Evolutionary conservation across 106 monocot species (phyloP).

Genomic region (Hemerocallis citrina): DNA sequence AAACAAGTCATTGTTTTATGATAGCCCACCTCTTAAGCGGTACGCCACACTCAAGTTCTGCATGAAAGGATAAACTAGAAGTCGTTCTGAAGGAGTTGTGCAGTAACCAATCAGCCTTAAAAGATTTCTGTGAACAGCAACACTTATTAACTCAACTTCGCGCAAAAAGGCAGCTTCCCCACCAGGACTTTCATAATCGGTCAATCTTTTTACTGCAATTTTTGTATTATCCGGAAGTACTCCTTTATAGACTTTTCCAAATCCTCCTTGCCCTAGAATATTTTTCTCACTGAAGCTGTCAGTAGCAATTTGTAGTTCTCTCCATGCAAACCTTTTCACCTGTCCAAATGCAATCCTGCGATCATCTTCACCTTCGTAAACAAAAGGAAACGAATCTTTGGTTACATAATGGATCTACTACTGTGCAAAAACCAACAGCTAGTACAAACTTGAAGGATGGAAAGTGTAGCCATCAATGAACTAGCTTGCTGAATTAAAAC

Average conservation of each 20-base stretch:
- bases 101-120: constrained; percentile 53
- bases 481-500: neutral
- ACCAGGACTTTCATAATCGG: constrained; percentile 39
- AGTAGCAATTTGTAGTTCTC: constrained; percentile 53
- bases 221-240: constrained; percentile 32
- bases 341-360: constrained; percentile 38
- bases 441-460: neutral
- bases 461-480: neutral
- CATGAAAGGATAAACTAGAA: constrained; percentile 64
- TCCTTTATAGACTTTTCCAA: constrained; percentile 59
- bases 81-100: constrained; percentile 36
- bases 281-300: constrained; percentile 47
- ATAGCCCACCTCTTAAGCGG: constrained; percentile 39
- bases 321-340: constrained; percentile 46
- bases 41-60: constrained; percentile 56
- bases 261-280: constrained; percentile 60
- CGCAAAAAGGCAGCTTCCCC: constrained; percentile 51
- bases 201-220: constrained; percentile 48
- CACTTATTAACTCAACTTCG: constrained; percentile 60
- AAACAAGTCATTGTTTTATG: too few relatives aligned
- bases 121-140: constrained; percentile 57
- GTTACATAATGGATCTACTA: neutral
- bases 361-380: constrained; percentile 42
- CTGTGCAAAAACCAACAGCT: neutral
- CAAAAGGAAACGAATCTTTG: neutral